Percentiles rank a stretch among this genome's conserved stretches.
phyloP scores from a whole-genome alignment of 257 asterid genomes.

The Buddleja alternifolia region DNA sequence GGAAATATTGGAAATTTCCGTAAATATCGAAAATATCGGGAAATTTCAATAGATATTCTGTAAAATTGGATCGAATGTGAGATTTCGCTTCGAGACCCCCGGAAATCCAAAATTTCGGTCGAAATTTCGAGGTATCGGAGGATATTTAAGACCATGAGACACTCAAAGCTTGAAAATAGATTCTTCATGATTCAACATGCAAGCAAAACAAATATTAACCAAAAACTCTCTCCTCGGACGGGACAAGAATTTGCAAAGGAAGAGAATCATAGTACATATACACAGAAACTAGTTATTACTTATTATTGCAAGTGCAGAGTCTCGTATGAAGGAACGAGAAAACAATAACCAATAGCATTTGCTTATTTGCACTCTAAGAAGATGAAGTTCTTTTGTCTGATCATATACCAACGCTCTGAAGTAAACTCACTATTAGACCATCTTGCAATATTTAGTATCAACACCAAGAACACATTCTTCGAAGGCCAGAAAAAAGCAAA shows the following conservation, averaged over 20 bases:
- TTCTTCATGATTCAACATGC: too few species aligned
- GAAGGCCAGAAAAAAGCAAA: conserved; percentile 38
- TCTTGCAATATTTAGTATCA: conserved; percentile 10
- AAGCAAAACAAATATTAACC: conserved; percentile 2
- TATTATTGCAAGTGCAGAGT: not conserved
- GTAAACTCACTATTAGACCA: conserved; percentile 10
- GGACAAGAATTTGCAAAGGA: not conserved
- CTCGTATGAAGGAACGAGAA: not conserved
- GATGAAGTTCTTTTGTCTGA: not conserved
- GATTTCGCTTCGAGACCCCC: too few species aligned
- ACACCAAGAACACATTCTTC: conserved; percentile 15
- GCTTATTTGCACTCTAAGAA: conserved; percentile 6
- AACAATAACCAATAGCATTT: not conserved
- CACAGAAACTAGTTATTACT: conserved; percentile 16
- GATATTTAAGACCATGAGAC: too few species aligned
- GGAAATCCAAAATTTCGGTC: too few species aligned
- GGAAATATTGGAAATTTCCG: too few species aligned
- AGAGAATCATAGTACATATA: not conserved
- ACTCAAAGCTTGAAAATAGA: too few species aligned
- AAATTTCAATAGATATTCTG: too few species aligned
- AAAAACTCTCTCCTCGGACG: not conserved
- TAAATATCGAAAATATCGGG: too few species aligned
- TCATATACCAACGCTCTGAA: conserved; percentile 5
- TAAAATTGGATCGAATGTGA: too few species aligned
- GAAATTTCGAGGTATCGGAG: too few species aligned